These are phyloP conservation scores for Chenopodium formosanum DNA, from an alignment of 148 eudicot species.

Conservation along the genomic window DNA sequence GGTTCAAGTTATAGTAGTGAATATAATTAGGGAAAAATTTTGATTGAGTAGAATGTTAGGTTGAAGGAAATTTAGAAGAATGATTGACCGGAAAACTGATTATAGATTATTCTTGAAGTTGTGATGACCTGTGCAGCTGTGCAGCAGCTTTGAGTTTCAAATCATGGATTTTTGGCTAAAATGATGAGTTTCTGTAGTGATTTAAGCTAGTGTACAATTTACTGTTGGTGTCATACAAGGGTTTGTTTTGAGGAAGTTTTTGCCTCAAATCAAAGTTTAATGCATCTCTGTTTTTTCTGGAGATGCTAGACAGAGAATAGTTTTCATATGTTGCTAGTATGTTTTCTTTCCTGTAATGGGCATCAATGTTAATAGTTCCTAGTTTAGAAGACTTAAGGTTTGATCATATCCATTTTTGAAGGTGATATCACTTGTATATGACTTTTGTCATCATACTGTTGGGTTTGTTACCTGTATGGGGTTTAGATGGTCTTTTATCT, in stretches of 20 bases:
- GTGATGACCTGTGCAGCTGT: neutral
- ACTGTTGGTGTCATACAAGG: too few species aligned
- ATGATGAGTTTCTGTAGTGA: neutral
- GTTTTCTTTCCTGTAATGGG: too few species aligned
- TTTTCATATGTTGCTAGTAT: too few species aligned
- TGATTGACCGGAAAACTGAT: neutral
- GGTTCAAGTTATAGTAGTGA: neutral
- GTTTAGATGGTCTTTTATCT: neutral
- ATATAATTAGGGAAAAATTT: neutral
- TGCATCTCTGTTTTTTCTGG: too few species aligned
- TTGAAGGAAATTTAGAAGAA: neutral
- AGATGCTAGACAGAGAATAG: too few species aligned
- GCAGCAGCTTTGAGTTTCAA: neutral
- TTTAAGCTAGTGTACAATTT: too few species aligned
- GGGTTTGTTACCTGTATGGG: neutral
- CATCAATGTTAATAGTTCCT: neutral
- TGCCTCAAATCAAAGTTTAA: too few species aligned
- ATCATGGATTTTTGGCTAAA: neutral
- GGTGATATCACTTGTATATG: neutral
- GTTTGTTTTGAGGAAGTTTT: too few species aligned
- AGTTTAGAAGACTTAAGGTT: neutral
- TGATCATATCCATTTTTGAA: neutral
- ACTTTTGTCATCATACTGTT: neutral
- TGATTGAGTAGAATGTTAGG: neutral
- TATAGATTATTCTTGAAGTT: neutral